Evolutionary conservation across 192 early-diverging fungal genomes (phyloP).

Genomic region (Phycomyces blakesleeanus): DNA sequence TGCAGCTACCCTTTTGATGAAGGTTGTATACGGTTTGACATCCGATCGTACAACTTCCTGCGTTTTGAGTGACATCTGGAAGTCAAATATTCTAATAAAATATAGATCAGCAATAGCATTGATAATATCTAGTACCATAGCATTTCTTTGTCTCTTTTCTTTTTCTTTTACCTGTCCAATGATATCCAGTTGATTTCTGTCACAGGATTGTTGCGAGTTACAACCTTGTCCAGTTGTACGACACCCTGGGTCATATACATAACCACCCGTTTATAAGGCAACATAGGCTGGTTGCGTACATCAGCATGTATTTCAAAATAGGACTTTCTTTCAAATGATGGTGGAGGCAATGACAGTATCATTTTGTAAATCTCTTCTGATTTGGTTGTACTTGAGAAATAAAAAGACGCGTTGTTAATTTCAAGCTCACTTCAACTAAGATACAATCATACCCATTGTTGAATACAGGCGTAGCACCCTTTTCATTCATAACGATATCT

Average conservation of each 20-base stretch:
- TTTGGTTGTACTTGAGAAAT: slow-evolving; percentile 15
- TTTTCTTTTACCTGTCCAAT: slow-evolving; percentile 34
- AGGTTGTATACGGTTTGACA: slow-evolving; percentile 41
- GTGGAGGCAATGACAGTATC: slow-evolving; percentile 13
- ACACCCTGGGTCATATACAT: slow-evolving; percentile 33
- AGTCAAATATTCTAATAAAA: slow-evolving; percentile 42
- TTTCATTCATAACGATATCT: slow-evolving; percentile 31
- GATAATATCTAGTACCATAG: neutral
- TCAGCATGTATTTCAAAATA: slow-evolving; percentile 38
- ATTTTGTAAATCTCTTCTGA: slow-evolving; percentile 12
- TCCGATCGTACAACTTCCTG: slow-evolving; percentile 26
- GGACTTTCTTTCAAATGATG: slow-evolving; percentile 1
- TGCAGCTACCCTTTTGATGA: slow-evolving; percentile 40
- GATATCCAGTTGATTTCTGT: slow-evolving; percentile 36
- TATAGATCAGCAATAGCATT: too few relatives aligned
- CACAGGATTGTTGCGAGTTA: slow-evolving; percentile 5
- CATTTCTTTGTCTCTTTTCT: neutral
- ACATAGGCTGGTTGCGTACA: slow-evolving; percentile 35
- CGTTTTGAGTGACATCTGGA: slow-evolving; percentile 24
- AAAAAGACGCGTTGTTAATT: neutral
- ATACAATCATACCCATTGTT: slow-evolving; percentile 30
- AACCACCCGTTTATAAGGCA: slow-evolving; percentile 20
- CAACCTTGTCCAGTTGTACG: slow-evolving; percentile 39
- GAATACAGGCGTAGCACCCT: slow-evolving; percentile 24
- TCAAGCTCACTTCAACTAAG: too few relatives aligned